Evolutionary conservation across 108 stramenopile genomes (phyloP).

Genomic region (Pinguiococcus pyrenoidosus): DNA sequence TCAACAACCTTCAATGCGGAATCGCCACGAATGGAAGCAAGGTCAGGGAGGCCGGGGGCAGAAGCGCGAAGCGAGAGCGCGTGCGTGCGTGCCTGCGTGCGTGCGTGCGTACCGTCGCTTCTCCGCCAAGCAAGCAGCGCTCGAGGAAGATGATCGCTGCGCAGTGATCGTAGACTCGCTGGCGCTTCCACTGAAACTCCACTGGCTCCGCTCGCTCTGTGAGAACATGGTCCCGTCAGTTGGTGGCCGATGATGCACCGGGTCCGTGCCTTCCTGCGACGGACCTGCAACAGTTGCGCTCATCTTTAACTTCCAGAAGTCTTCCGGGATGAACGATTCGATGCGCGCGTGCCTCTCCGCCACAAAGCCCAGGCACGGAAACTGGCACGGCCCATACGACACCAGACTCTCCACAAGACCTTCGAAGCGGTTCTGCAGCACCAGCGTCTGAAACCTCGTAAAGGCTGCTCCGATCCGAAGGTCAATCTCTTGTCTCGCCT

Average conservation of each 20-base stretch:
- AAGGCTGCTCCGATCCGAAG: slow-evolving; percentile 87
- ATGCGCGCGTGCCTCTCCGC: slow-evolving; percentile 84
- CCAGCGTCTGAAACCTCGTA: slow-evolving; percentile 82
- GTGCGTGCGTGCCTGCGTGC: too few species aligned
- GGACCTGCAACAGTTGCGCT: too few species aligned
- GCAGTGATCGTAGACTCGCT: slow-evolving; percentile 66
- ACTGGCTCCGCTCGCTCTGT: slow-evolving; percentile 2
- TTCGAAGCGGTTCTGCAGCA: slow-evolving; percentile 71
- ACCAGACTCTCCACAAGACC: slow-evolving; percentile 70
- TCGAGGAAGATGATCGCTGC: slow-evolving; percentile 59
- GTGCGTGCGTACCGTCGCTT: slow-evolving; percentile 72
- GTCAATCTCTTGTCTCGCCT: slow-evolving; percentile 89
- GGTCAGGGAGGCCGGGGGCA: too few species aligned
- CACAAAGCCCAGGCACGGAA: slow-evolving; percentile 88
- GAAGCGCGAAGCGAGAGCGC: too few species aligned
- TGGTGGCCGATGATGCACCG: too few species aligned
- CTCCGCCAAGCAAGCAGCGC: slow-evolving; percentile 60
- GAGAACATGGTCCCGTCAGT: background rate
- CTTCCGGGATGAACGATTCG: slow-evolving; percentile 78
- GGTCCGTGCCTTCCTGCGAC: too few species aligned
- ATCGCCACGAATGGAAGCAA: too few species aligned
- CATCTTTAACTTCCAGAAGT: slow-evolving; percentile 68
- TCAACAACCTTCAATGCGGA: too few species aligned
- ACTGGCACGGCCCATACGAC: slow-evolving; percentile 94
- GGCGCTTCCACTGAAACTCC: slow-evolving; percentile 69